These are phyloP conservation scores for Aspergillus alliaceus DNA, from an alignment of 2,329 filamentous ascomycete genomes.

Conservation along the genomic window DNA sequence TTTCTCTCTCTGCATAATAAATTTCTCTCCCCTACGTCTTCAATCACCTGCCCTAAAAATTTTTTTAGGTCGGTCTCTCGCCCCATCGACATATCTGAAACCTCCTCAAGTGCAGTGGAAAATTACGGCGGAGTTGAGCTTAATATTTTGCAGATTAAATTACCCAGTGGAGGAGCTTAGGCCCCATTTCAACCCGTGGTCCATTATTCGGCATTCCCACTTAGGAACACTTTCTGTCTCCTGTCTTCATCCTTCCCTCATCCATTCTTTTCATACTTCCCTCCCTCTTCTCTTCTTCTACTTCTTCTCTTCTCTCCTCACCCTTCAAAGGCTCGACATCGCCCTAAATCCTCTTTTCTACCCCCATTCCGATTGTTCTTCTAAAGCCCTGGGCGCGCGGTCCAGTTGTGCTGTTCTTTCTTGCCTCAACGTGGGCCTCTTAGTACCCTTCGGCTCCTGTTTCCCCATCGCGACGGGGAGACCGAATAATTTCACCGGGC, in stretches of 20 bases:
- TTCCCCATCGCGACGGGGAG: conserved; percentile 2
- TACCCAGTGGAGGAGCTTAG: conserved; percentile 18
- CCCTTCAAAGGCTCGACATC: conserved; percentile 11
- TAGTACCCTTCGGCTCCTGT: not conserved
- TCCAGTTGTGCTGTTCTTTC: conserved; percentile 18
- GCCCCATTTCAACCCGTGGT: conserved; percentile 22
- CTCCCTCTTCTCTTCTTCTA: conserved; percentile 5
- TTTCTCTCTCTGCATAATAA: not conserved
- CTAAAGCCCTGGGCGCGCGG: conserved; percentile 15
- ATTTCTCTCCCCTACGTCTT: not conserved
- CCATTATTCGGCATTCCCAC: conserved; percentile 23
- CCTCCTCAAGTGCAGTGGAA: not conserved
- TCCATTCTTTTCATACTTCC: conserved; percentile 14
- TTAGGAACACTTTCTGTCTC: conserved; percentile 18
- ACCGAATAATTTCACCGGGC: conserved; percentile 7
- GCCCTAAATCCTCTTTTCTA: not conserved
- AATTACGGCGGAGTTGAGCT: conserved; percentile 11
- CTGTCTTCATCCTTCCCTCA: conserved; percentile 16
- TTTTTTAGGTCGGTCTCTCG: not conserved
- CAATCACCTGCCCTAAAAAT: not conserved
- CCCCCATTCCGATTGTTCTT: conserved; percentile 6
- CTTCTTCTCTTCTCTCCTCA: conserved; percentile 6
- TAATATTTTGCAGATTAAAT: conserved; percentile 22
- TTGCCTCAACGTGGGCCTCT: not conserved
- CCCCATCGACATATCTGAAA: conserved; percentile 1